Conservation (phyloP, 2,329 filamentous ascomycete species). For the Rugonectria rugulosa region DNA sequence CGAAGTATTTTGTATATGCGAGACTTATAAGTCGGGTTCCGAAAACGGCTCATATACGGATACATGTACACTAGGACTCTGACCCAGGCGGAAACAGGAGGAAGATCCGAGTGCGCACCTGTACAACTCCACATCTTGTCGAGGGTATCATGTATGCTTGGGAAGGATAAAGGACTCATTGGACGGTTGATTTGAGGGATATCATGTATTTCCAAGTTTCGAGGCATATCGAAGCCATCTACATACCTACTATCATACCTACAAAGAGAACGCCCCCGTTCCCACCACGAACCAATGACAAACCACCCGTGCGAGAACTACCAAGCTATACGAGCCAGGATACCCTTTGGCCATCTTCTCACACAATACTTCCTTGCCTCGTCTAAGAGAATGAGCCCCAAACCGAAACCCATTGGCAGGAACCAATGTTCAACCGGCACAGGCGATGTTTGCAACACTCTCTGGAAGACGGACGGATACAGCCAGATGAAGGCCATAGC, state of each 20-base stretch:
- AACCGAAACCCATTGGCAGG: constrained; percentile 75
- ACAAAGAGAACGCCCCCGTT: constrained; percentile 1
- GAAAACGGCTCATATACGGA: constrained; percentile 9
- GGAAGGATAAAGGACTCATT: neutral
- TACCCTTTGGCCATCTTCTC: constrained; percentile 20
- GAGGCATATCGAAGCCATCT: constrained; percentile 4
- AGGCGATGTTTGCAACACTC: constrained; percentile 63
- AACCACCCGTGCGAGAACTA: no score
- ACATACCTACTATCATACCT: no score
- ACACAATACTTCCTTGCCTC: constrained; percentile 27
- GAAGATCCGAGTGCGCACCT: neutral
- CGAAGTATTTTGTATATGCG: constrained; percentile 12
- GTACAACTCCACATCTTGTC: neutral
- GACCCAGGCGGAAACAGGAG: neutral
- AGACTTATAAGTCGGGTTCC: constrained; percentile 12
- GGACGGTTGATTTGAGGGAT: neutral
- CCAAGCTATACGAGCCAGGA: constrained; percentile 21
- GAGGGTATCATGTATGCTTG: constrained; percentile 17
- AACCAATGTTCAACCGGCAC: constrained; percentile 81
- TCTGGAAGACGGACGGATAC: constrained; percentile 72
- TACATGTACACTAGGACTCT: constrained; percentile 1
- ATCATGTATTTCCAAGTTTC: constrained; percentile 4
- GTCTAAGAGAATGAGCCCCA: constrained; percentile 22
- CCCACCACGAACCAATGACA: neutral
- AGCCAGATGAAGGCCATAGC: constrained; percentile 74